Conservation (phyloP, 805 yeast genomes). For the Cyberlindnera mississippiensis region DNA sequence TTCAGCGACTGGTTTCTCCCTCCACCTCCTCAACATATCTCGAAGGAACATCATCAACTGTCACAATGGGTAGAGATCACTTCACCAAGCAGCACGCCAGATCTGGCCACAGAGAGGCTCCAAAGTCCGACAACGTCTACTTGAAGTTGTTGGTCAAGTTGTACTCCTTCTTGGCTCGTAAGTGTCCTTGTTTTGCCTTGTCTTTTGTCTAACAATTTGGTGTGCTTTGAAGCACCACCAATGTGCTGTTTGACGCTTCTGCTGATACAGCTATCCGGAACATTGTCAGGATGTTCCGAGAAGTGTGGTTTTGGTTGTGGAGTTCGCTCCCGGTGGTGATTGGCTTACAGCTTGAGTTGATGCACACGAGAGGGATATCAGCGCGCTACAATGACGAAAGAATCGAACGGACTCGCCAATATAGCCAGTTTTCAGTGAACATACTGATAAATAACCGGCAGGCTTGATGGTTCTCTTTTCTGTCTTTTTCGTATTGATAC, state of each 20-base stretch:
- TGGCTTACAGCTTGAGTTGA: constrained; percentile 6
- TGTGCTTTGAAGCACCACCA: background rate
- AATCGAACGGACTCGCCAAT: background rate
- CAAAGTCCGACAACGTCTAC: constrained; percentile 99
- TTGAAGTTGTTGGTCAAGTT: constrained; percentile 95
- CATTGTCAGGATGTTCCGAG: constrained; percentile 5
- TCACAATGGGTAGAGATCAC: constrained; percentile 95
- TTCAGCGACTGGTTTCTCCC: constrained; percentile 3
- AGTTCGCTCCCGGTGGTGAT: background rate
- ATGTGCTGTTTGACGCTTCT: no score
- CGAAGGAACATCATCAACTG: constrained; percentile 10
- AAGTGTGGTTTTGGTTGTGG: constrained; percentile 4
- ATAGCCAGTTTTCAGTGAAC: constrained; percentile 20
- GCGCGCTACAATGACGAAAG: background rate
- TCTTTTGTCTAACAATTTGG: constrained; percentile 12
- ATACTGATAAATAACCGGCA: constrained; percentile 20
- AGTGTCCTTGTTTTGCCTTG: constrained; percentile 37
- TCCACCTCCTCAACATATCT: background rate
- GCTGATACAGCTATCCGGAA: background rate
- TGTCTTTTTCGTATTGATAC: background rate
- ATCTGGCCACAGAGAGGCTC: constrained; percentile 97
- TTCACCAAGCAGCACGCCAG: constrained; percentile 93
- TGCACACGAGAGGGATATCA: constrained; percentile 1
- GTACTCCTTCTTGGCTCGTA: constrained; percentile 99
- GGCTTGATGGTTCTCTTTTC: background rate